Conservation (phyloP, 2,329 filamentous ascomycete genomes). For the Bimuria novae-zelandiae region DNA sequence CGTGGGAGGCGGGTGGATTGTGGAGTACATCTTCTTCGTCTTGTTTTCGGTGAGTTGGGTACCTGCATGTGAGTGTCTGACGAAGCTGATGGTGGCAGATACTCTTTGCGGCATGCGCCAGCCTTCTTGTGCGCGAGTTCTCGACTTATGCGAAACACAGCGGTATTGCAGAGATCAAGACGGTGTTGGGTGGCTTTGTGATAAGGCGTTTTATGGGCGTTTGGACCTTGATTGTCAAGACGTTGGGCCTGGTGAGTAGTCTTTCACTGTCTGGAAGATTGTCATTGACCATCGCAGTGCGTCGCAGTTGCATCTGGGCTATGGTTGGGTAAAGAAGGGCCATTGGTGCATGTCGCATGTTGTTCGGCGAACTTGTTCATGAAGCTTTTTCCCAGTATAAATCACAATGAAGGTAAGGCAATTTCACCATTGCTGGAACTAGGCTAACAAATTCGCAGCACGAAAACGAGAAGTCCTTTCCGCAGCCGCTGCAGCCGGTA, state of each 20-base stretch:
- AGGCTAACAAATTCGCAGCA: slow-evolving; percentile 57
- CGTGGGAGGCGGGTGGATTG: slow-evolving; percentile 72
- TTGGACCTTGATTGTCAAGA: slow-evolving; percentile 91
- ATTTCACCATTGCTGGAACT: too few relatives aligned
- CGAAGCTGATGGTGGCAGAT: slow-evolving; percentile 57
- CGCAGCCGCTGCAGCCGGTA: slow-evolving; percentile 87
- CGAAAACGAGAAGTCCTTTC: slow-evolving; percentile 92
- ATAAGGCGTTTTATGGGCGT: slow-evolving; percentile 83
- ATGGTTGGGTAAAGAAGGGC: slow-evolving; percentile 96
- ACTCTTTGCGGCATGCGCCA: slow-evolving; percentile 76
- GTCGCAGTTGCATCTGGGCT: slow-evolving; percentile 91
- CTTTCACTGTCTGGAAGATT: slow-evolving; percentile 18
- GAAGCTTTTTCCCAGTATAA: slow-evolving; percentile 81
- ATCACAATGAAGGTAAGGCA: slow-evolving; percentile 77
- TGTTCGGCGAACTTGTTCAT: slow-evolving; percentile 95
- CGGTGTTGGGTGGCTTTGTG: slow-evolving; percentile 89
- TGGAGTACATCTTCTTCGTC: slow-evolving; percentile 87
- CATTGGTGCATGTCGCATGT: slow-evolving; percentile 93
- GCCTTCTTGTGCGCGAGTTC: slow-evolving; percentile 80
- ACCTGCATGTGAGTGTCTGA: neutral
- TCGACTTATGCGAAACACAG: slow-evolving; percentile 90
- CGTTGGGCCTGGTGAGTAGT: slow-evolving; percentile 73
- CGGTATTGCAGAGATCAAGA: slow-evolving; percentile 98
- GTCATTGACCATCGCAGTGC: slow-evolving; percentile 60
- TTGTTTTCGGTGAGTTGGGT: slow-evolving; percentile 71